Percentiles rank a stretch among this genome's conserved stretches.
phyloP scores from a whole-genome alignment of 2,329 filamentous ascomycete genomes.

The Aspergillus jensenii region DNA sequence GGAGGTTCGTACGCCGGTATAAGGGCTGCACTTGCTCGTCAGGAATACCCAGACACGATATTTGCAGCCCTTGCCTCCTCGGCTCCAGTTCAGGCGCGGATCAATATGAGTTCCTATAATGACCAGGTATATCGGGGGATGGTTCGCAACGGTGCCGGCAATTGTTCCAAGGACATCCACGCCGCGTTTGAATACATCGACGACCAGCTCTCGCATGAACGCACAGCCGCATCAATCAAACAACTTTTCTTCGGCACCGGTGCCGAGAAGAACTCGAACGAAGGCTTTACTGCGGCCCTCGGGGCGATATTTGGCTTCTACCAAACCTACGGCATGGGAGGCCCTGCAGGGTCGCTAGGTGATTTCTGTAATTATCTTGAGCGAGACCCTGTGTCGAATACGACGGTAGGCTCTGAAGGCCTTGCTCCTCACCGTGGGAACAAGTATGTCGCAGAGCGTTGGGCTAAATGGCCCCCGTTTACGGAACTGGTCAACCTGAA shows the following conservation, averaged over 20 bases:
- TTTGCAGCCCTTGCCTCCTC: constrained; percentile 44
- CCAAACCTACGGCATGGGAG: constrained; percentile 46
- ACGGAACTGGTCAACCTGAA: constrained; percentile 39
- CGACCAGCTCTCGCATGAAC: constrained; percentile 38
- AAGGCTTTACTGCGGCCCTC: constrained; percentile 48
- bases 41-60: constrained; percentile 43
- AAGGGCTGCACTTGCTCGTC: constrained; percentile 45
- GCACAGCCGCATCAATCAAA: constrained; percentile 45
- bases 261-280: constrained; percentile 47
- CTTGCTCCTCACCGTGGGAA: constrained; percentile 43
- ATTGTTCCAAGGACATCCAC: constrained; percentile 52
- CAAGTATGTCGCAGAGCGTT: constrained; percentile 43
- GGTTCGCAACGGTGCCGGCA: constrained; percentile 49
- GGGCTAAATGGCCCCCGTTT: constrained; percentile 43
- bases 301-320: constrained; percentile 42
- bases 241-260: constrained; percentile 49
- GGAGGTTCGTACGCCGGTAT: constrained; percentile 49
- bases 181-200: constrained; percentile 53
- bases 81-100: constrained; percentile 46
- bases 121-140: constrained; percentile 52
- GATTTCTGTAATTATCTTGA: constrained; percentile 50
- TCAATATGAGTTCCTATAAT: constrained; percentile 54
- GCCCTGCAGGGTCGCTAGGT: constrained; percentile 33
- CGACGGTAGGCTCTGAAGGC: constrained; percentile 39
- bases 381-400: constrained; percentile 39